Evolutionary conservation across 78 protist species (phyloP), one percentile per base, ranked within the genome.

Genomic region (Dictyostelium capitatum): DNA sequence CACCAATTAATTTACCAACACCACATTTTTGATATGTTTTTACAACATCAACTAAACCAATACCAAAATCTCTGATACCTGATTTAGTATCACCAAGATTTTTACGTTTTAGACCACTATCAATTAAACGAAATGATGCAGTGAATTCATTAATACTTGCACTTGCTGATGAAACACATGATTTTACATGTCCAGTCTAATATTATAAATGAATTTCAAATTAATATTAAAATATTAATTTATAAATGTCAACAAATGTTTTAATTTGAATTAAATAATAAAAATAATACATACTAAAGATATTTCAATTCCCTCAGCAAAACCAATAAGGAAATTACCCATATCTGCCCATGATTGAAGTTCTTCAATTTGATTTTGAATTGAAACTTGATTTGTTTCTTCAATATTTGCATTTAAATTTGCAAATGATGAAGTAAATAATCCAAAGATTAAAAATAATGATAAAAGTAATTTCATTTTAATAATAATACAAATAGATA

Each of bases 221-320:
- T 41, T 73, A 20, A 46, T 37, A 37, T 37, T 14, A 51, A 14
- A 51, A 14, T 51, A 12, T 51, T 8, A 43, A 43, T 73, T 46
- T 8, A 43, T n/a, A n/a, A n/a, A n/a, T n/a, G n/a, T n/a, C n/a
- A n/a, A n/a, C n/a, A n/a, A n/a, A n/a, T 47, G 8, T 53, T 37
- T 37, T 3, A 37, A 37, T 37, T 37, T 37, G 43, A 3, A 77
- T 7, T 20, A 50, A 74, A 12, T 20, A 20, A 50, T 51, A 11
- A 72, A 6, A 28, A 53, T 51, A 75, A 59, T 37, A 37, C 43
- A 37, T 37, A 37, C 43, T 37, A 37, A 37, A 3, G 43, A 37
- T 51, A 75, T 64, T 43, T 80, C 85, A 15, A 80, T 5, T 62
- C 85, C 85, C 46, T 80, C 85, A 62, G 64, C 41, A 62, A 80